These are phyloP conservation scores for Acanthamoeba sp. DNA, from an alignment of 208 protist species.

Conservation along the genomic window DNA sequence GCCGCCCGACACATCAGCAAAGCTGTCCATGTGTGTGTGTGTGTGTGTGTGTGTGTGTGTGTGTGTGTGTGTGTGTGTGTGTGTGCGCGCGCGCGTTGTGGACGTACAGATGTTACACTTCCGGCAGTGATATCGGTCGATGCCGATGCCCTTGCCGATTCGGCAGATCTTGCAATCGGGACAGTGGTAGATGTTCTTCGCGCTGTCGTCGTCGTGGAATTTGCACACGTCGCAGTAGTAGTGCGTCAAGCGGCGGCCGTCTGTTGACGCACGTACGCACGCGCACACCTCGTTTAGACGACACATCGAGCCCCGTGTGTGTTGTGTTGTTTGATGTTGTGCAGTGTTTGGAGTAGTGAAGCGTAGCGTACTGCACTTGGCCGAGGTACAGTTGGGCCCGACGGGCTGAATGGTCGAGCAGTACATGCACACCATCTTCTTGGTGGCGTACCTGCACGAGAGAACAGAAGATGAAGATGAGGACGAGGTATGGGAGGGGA, in stretches of 20 bases:
- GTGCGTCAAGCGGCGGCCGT: slow-evolving; percentile 61
- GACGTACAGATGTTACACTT: slow-evolving; percentile 81
- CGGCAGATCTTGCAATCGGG: slow-evolving; percentile 79
- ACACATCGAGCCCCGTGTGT: no score
- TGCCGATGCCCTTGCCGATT: slow-evolving; percentile 76
- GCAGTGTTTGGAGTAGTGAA: no score
- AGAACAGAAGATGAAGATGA: neutral
- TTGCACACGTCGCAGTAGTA: slow-evolving; percentile 82
- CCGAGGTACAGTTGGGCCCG: slow-evolving; percentile 68
- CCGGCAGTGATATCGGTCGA: slow-evolving; percentile 79
- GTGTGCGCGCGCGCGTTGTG: no score
- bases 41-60: no score
- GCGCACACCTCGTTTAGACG: neutral
- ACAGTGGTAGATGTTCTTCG: slow-evolving; percentile 84
- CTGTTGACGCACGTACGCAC: neutral
- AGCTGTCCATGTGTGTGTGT: no score
- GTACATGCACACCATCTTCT: slow-evolving; percentile 82
- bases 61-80: no score
- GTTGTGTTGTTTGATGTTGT: neutral
- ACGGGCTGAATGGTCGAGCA: slow-evolving; percentile 76
- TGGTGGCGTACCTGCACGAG: slow-evolving; percentile 66
- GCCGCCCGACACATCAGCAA: no score
- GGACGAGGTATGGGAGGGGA: neutral
- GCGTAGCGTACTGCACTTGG: neutral
- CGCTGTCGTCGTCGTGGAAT: slow-evolving; percentile 79